phyloP scores from a whole-genome alignment of 306 rosid species.

The Amphicarpaea edgeworthii region DNA sequence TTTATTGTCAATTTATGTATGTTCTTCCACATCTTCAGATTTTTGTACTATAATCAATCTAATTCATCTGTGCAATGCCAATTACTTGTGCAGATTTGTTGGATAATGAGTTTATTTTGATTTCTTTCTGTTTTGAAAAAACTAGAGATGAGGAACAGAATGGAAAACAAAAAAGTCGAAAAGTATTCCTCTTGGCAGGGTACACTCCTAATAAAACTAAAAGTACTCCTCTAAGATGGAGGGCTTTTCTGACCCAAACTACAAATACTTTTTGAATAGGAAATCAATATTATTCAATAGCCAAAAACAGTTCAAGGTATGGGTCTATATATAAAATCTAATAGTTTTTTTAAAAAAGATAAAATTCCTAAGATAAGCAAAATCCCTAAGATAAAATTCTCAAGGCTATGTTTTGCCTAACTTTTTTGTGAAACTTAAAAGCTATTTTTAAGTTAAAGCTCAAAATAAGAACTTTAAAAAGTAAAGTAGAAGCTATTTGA shows the following conservation, averaged over 20 bases:
- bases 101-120: too few species aligned
- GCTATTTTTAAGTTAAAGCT: neutral
- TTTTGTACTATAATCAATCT: neutral
- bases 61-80: neutral
- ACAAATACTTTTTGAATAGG: too few species aligned
- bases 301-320: too few species aligned
- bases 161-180: slow-evolving; percentile 1
- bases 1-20: slow-evolving; percentile 8
- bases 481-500: neutral
- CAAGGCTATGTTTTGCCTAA: too few species aligned
- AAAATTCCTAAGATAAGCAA: neutral
- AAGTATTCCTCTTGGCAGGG: neutral
- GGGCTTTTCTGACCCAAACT: neutral
- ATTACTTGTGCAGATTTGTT: too few species aligned
- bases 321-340: neutral
- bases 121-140: too few species aligned
- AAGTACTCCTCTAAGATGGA: neutral
- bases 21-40: neutral
- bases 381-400: neutral
- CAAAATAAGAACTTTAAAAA: neutral
- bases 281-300: too few species aligned
- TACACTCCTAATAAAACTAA: neutral
- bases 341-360: neutral
- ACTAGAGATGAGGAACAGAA: neutral
- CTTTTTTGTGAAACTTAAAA: too few species aligned